A percentile compares a stretch with the other conserved stretches of the same genome.
These are phyloP conservation scores for Colletotrichum tanaceti DNA, from an alignment of 2,329 filamentous ascomycete species.

Conservation along the genomic window DNA sequence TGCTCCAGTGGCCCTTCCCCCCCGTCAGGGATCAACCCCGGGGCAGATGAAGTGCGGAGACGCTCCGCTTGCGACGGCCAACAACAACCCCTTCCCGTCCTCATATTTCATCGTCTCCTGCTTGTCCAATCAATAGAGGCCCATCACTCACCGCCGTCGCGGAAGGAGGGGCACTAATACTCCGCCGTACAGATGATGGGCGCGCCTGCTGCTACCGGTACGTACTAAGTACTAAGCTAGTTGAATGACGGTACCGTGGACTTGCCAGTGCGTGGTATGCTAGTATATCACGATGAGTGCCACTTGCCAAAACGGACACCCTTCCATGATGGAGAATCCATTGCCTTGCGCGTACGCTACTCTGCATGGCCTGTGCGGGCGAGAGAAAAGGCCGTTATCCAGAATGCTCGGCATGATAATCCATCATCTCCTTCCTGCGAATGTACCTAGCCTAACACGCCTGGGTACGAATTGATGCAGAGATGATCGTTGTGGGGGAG, in stretches of 20 bases:
- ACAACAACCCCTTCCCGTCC: neutral
- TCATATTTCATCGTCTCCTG: neutral
- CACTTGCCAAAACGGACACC: neutral
- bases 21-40: neutral
- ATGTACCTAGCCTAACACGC: too few relatives aligned
- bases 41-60: neutral
- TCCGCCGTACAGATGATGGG: neutral
- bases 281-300: neutral
- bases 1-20: neutral
- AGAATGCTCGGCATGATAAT: neutral
- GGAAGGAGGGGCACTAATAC: neutral
- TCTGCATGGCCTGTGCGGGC: too few relatives aligned
- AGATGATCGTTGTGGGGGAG: neutral
- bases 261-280: too few relatives aligned
- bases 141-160: neutral
- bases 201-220: too few relatives aligned
- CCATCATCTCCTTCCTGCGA: neutral
- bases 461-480: neutral
- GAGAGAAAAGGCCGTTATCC: neutral
- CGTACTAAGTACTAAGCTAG: too few relatives aligned
- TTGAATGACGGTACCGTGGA: too few relatives aligned
- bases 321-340: neutral
- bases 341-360: too few relatives aligned
- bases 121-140: neutral
- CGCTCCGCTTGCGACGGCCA: slow-evolving; percentile 9